Conservation (phyloP, 1,284 basidiomycete species). For the Malassezia furfur region DNA sequence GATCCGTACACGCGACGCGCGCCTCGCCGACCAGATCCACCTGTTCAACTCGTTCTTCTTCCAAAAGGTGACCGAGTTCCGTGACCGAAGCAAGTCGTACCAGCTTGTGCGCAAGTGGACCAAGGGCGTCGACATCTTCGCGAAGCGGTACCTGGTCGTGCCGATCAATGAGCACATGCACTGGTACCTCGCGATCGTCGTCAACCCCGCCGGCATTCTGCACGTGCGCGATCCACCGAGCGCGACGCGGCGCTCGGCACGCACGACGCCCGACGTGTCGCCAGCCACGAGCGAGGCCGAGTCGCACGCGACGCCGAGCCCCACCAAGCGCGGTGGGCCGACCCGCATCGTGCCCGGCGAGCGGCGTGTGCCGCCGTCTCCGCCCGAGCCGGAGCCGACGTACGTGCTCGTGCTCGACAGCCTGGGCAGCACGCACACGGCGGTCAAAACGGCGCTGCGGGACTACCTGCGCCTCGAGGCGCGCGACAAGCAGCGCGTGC, state of each 20-base stretch:
- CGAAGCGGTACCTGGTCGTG: constrained; percentile 81
- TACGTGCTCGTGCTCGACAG: constrained; percentile 60
- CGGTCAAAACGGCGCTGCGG: constrained; percentile 58
- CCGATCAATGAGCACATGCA: constrained; percentile 95
- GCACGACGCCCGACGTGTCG: not conserved
- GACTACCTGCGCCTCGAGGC: constrained; percentile 71
- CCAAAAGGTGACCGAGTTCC: constrained; percentile 68
- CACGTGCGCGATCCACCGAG: not conserved
- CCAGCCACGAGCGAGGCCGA: not conserved
- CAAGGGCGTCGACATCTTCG: constrained; percentile 70
- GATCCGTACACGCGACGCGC: constrained; percentile 51
- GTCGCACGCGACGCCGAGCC: not conserved
- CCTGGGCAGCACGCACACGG: constrained; percentile 61
- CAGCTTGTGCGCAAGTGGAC: constrained; percentile 89
- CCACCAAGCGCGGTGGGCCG: not conserved
- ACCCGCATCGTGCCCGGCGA: constrained; percentile 1
- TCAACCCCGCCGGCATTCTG: constrained; percentile 57
- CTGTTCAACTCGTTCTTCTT: constrained; percentile 97
- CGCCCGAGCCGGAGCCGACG: constrained; percentile 12
- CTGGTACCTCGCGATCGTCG: constrained; percentile 94
- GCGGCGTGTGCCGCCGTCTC: not conserved
- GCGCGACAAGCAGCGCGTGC: constrained; percentile 59
- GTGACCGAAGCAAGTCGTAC: constrained; percentile 55
- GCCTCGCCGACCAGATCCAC: constrained; percentile 65
- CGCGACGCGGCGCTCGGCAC: not conserved